A percentile compares a stretch with the other conserved stretches of the same genome.
These are phyloP conservation scores for Clavispora carvajalis DNA, from an alignment of 805 yeast species.

Conservation along the genomic window DNA sequence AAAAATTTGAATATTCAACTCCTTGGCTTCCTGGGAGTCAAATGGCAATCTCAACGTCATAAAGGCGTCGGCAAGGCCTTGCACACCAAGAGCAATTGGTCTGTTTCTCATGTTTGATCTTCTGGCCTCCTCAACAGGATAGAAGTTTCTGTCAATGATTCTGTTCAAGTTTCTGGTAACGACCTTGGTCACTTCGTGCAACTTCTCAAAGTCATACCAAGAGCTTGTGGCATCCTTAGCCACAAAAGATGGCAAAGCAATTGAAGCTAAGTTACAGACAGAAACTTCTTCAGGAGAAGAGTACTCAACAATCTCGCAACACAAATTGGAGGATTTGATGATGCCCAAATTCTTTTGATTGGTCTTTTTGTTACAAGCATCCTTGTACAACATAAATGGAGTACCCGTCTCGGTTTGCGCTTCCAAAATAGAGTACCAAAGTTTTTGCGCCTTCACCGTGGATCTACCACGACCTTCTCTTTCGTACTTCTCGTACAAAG, in stretches of 20 bases:
- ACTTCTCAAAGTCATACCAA: conserved; percentile 52
- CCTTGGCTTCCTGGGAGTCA: conserved; percentile 53
- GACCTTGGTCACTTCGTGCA: conserved; percentile 51
- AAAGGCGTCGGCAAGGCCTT: conserved; percentile 57
- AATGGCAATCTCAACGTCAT: conserved; percentile 53
- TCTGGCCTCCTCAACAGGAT: conserved; percentile 52
- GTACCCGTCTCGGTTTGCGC: conserved; percentile 65
- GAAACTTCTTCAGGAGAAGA: conserved; percentile 55
- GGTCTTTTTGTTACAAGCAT: conserved; percentile 54
- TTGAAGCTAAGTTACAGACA: conserved; percentile 57
- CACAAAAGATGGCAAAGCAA: conserved; percentile 54
- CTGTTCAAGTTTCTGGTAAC: conserved; percentile 51
- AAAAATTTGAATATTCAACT: conserved; percentile 53
- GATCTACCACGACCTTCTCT: conserved; percentile 44
- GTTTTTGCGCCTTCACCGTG: conserved; percentile 53
- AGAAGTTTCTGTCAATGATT: conserved; percentile 51
- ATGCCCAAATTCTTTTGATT: conserved; percentile 58
- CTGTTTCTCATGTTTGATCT: conserved; percentile 52
- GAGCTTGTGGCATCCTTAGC: conserved; percentile 36
- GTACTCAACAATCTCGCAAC: conserved; percentile 61
- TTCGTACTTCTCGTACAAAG: conserved; percentile 48
- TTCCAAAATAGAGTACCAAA: conserved; percentile 56
- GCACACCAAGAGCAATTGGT: conserved; percentile 62
- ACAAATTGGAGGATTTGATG: conserved; percentile 56
- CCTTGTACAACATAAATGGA: conserved; percentile 61